phyloP scores from a whole-genome alignment of 225 moss, liverwort and hornwort genomes.

The Neckera pumila region DNA sequence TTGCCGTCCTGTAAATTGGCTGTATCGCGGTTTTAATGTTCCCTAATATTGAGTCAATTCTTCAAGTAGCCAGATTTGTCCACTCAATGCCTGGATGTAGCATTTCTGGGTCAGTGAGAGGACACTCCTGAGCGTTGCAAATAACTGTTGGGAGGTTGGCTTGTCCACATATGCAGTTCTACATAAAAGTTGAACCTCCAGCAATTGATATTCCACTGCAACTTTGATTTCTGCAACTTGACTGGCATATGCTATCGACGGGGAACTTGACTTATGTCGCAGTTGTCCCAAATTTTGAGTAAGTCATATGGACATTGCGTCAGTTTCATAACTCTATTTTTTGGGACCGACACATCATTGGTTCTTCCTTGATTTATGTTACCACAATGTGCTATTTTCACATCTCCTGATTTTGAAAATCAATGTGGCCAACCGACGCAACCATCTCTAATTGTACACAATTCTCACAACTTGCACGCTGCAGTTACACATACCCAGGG shows the following conservation, averaged over 20 bases:
- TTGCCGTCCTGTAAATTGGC: constrained; percentile 18
- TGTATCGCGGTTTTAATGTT: not conserved
- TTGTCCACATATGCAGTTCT: not conserved
- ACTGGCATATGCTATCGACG: not conserved
- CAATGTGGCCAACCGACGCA: too few species aligned
- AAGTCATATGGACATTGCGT: not conserved
- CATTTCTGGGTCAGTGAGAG: not conserved
- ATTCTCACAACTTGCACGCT: not conserved
- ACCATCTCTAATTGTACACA: not conserved
- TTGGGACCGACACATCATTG: too few species aligned
- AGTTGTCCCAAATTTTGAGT: not conserved
- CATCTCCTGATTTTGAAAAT: not conserved
- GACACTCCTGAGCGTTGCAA: not conserved
- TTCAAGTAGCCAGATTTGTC: not conserved
- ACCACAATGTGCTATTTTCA: too few species aligned
- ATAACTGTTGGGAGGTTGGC: not conserved
- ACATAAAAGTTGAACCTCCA: not conserved
- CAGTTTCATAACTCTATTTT: not conserved
- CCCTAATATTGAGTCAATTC: not conserved
- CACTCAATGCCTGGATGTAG: not conserved
- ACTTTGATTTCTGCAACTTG: not conserved
- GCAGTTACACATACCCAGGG: too few species aligned
- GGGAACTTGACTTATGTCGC: not conserved
- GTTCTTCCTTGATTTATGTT: not conserved
- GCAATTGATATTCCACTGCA: not conserved